Evolutionary conservation across 768 basidiomycete genomes (phyloP).

Genomic region (Gautieria morchelliformis): DNA sequence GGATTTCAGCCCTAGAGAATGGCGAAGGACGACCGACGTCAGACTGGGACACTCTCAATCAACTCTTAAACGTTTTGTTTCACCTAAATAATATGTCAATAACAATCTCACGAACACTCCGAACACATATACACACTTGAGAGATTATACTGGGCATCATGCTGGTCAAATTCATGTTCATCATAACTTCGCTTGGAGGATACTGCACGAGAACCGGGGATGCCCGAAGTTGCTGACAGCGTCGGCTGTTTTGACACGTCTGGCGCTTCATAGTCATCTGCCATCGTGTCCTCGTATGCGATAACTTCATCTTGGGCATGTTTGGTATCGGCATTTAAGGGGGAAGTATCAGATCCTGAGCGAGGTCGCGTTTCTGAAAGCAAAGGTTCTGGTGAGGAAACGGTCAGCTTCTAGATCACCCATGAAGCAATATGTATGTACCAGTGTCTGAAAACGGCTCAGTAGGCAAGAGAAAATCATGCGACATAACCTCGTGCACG

Average conservation of each 20-base stretch:
- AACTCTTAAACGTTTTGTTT: not conserved
- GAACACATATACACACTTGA: not conserved
- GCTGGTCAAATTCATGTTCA: constrained; percentile 4
- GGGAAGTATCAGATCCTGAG: not conserved
- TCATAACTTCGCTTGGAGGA: constrained; percentile 6
- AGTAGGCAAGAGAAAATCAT: not conserved
- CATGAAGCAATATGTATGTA: not conserved
- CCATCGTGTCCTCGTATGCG: not conserved
- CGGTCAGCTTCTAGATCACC: not conserved
- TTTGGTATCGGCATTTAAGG: not conserved
- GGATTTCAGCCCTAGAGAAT: not conserved
- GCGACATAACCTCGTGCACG: not conserved
- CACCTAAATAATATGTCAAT: not conserved
- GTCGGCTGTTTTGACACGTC: not conserved
- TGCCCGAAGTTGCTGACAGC: not conserved
- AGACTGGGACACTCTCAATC: not conserved
- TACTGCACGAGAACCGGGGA: not conserved
- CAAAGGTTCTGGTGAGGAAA: not conserved
- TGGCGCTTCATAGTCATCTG: not conserved
- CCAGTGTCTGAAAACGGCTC: not conserved
- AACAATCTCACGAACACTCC: not conserved
- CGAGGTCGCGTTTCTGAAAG: not conserved
- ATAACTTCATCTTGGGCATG: not conserved
- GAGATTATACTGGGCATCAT: not conserved
- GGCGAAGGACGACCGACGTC: not conserved